phyloP scores from a whole-genome alignment of 2,329 filamentous ascomycete genomes.

The Metarhizium guizhouense region DNA sequence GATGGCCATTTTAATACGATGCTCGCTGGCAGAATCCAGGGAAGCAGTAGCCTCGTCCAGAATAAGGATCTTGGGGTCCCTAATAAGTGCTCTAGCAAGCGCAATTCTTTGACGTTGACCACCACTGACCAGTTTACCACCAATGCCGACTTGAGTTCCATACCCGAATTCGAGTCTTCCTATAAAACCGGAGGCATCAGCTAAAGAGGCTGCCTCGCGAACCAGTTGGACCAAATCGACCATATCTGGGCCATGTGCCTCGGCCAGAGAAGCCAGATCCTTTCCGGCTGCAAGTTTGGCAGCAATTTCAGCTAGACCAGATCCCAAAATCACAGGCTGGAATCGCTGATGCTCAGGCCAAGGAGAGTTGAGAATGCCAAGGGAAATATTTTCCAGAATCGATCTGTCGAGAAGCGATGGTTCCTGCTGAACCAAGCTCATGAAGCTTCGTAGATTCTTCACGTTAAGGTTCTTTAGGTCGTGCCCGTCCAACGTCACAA shows the following conservation, averaged over 20 bases:
- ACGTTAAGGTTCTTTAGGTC: slow-evolving; percentile 46
- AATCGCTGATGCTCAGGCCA: slow-evolving; percentile 34
- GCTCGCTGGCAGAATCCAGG: slow-evolving; percentile 49
- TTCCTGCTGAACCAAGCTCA: slow-evolving; percentile 54
- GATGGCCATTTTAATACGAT: slow-evolving; percentile 41
- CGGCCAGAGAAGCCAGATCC: slow-evolving; percentile 12
- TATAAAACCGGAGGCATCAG: slow-evolving; percentile 37
- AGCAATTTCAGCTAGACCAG: slow-evolving; percentile 36
- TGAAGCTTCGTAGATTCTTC: slow-evolving; percentile 45
- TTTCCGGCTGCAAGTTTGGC: slow-evolving; percentile 14
- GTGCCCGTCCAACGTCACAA: slow-evolving; percentile 26
- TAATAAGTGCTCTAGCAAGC: slow-evolving; percentile 47
- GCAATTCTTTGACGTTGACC: slow-evolving; percentile 54
- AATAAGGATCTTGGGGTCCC: slow-evolving; percentile 47
- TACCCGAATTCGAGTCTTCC: slow-evolving; percentile 40
- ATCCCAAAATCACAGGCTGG: slow-evolving; percentile 30
- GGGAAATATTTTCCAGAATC: slow-evolving; percentile 41
- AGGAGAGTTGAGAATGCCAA: slow-evolving; percentile 27
- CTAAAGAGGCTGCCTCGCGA: slow-evolving; percentile 42
- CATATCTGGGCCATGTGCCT: slow-evolving; percentile 29
- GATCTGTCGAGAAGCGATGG: slow-evolving; percentile 53
- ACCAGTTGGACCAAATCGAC: slow-evolving; percentile 23
- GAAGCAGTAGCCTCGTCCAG: slow-evolving; percentile 55
- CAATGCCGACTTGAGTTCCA: slow-evolving; percentile 42
- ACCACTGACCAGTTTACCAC: slow-evolving; percentile 46